These are phyloP conservation scores for Globisporangium polare DNA, from an alignment of 352 stramenopile genomes.

Conservation along the genomic window DNA sequence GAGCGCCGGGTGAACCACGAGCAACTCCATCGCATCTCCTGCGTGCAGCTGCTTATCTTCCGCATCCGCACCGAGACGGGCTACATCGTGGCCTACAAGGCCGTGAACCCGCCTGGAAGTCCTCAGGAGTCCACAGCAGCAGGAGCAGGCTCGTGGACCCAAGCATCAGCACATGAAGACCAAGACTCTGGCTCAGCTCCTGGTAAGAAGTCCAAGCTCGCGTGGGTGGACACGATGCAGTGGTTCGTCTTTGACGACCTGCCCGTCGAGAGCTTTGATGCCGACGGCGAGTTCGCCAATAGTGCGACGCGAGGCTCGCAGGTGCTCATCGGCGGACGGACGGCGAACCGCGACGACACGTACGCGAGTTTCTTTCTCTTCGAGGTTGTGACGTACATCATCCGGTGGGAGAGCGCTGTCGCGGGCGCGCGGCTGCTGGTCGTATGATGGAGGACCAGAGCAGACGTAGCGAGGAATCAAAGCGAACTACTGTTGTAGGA, in stretches of 20 bases:
- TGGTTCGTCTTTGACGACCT: constrained; percentile 30
- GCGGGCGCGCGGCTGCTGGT: constrained; percentile 31
- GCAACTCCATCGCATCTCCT: constrained; percentile 4
- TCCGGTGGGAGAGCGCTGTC: constrained; percentile 41
- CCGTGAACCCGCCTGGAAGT: constrained; percentile 11
- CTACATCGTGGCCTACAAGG: constrained; percentile 15
- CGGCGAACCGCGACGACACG: constrained; percentile 33
- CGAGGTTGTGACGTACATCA: constrained; percentile 46
- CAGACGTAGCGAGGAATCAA: neutral
- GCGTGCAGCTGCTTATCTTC: constrained; percentile 11
- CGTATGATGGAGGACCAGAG: neutral
- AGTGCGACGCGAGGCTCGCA: neutral
- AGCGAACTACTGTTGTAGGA: too few relatives aligned
- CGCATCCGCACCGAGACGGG: constrained; percentile 12
- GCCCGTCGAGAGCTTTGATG: neutral
- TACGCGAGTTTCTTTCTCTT: constrained; percentile 47
- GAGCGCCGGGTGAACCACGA: constrained; percentile 8
- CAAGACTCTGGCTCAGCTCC: neutral
- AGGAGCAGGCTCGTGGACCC: neutral
- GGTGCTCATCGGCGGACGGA: constrained; percentile 26
- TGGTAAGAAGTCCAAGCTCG: constrained; percentile 28
- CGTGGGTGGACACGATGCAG: constrained; percentile 41
- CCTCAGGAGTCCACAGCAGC: constrained; percentile 8
- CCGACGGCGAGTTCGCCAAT: neutral
- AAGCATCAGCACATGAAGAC: neutral